Evolutionary conservation across 495 filamentous ascomycete genomes (phyloP), one percentile per base, ranked within the genome.

Genomic region (Aspergillus steynii): DNA sequence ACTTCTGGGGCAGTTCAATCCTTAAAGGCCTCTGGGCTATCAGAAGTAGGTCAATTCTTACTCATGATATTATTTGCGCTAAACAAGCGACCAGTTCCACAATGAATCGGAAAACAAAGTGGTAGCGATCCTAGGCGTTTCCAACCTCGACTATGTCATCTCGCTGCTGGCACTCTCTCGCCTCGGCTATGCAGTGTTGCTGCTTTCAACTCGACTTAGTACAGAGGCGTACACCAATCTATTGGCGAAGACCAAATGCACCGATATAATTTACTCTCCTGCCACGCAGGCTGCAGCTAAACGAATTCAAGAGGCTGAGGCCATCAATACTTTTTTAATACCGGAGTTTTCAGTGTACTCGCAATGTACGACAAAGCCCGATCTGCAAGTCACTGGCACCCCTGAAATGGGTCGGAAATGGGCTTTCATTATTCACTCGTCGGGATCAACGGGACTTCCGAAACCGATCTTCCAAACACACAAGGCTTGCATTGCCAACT

Each of bases 371-470:
- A 46, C 31, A n/a, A 27, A 8, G 3, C 59, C 59, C 4, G 9
- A 32, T 8, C 29, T 58, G 5, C 56, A 62, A 6, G 50, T 70
- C 25, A 66, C 64, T 62, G 64, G 69, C 50, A 71, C 71, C 5
- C 50, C 63, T 4, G 64, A 62, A 3, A 27, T 61, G 3, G 58
- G 55, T 52, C 65, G 72, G 34, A 80, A 79, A 62, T 68, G 69
- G 46, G 68, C 73, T 4, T 74, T 81, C 64, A 85, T 86, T 25
- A 64, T 81, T 53, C 84, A 86, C 65, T 85, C 81, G 0, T 84
- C 82, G 29, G 84, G 84, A 2, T 83, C 80, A 5, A 87, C 83
- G 2, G 83, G 83, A 2, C 73, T 84, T 12, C 84, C 84, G 2
- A 86, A 86, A 61, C 80, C 83, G 2, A 74, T 82, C 4, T 68